Evolutionary conservation across 371 early-diverging fungal species (phyloP), one percentile per base, ranked within the genome.

Genomic region (Rhizomucor miehei): DNA sequence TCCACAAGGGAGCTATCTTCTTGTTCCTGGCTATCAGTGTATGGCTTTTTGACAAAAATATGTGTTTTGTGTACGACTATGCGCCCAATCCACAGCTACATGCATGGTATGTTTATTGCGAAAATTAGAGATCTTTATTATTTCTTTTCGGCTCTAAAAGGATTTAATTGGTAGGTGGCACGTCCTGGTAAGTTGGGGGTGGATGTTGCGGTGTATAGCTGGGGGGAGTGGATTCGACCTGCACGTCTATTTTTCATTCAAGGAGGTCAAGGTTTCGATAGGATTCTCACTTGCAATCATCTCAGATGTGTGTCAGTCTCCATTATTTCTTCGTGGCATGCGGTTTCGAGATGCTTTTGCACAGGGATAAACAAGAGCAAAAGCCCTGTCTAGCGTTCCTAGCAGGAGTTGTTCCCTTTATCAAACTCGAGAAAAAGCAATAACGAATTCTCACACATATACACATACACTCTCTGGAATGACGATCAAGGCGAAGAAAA

Each of bases 21-120:
- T 55, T 74, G 5, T 41, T 52, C 10, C 41, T 59, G 1, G 69
- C 75, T 2, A 59, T 71, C 24, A 48, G 48, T 4, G 68, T 74
- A 6, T 74, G 75, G 71, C 44, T 71, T 9, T 71, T 75, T 53
- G 75, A 75, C 46, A 60, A 65, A 14, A 73, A 69, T 44, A 45
- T 69, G 44, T 73, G 73, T 38, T 62, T 48, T 58, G 54, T 73
- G 25, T 73, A 60, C 51, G 51, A 69, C 20, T 38, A 49, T 14
- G 46, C 69, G 23, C 66, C 62, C 35, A 73, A 69, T 29, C 67
- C 67, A 25, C 69, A 69, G 39, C 58, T 69, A 9, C 65, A 69
- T 57, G 69, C 65, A 43, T 69, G 65, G 65, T 65, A 65, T 59
- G 56, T 11, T 52, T 20, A 36, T 35, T 17, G 43, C 34, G 44